These are phyloP conservation scores for Penicillium sp. DNA, from an alignment of 2,329 filamentous ascomycete genomes.

Conservation along the genomic window DNA sequence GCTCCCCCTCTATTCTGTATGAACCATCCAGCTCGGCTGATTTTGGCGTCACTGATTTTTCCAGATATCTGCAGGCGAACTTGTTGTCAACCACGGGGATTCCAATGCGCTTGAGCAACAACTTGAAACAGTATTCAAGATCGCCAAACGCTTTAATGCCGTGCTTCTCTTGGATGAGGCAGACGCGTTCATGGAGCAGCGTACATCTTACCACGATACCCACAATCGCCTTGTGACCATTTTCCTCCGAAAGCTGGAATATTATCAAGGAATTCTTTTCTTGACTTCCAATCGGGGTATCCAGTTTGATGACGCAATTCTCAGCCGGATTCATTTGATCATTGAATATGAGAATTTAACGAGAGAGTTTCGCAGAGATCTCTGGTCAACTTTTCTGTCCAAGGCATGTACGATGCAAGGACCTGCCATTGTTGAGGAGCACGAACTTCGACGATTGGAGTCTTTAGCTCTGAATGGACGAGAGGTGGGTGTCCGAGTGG, in stretches of 20 bases:
- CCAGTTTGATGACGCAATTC: slow-evolving; percentile 36
- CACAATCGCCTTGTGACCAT: slow-evolving; percentile 27
- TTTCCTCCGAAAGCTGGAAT: slow-evolving; percentile 41
- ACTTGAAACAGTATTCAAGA: slow-evolving; percentile 23
- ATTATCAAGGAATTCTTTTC: slow-evolving; percentile 40
- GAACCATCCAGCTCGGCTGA: background rate
- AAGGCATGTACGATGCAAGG: too few relatives aligned
- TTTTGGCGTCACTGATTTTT: slow-evolving; percentile 2
- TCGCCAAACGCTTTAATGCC: slow-evolving; percentile 19
- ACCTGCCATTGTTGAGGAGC: too few relatives aligned
- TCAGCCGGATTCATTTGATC: slow-evolving; percentile 32
- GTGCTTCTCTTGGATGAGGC: too few relatives aligned
- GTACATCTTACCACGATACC: too few relatives aligned
- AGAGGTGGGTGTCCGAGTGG: too few relatives aligned
- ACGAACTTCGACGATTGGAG: too few relatives aligned
- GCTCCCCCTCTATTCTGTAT: slow-evolving; percentile 23
- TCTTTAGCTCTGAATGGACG: too few relatives aligned
- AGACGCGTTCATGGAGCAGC: too few relatives aligned
- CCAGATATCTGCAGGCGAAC: slow-evolving; percentile 19
- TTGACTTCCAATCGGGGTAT: slow-evolving; percentile 38
- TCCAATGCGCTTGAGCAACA: slow-evolving; percentile 18
- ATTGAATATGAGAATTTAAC: slow-evolving; percentile 30
- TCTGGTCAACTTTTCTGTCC: too few relatives aligned
- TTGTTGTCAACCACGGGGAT: slow-evolving; percentile 15
- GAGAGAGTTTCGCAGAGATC: slow-evolving; percentile 13